Base-by-base conservation (phyloP, 257 asterid genomes). In the Fraxinus anomala region DNA sequence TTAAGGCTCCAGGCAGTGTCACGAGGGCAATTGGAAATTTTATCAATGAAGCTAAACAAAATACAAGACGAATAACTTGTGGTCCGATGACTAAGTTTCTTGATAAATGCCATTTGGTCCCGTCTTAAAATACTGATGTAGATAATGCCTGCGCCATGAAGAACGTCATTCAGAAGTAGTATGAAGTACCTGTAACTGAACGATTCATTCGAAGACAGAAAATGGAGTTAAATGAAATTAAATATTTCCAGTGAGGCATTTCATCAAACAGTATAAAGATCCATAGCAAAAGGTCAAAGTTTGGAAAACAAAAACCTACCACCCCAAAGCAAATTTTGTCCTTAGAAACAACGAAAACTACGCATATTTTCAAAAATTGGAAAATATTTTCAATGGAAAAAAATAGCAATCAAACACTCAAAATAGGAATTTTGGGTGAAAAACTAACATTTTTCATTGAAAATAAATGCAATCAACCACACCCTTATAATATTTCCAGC, bases 31-130 rank as follows among this genome's bases (percentile, higher is more conserved):
- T 67, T 74, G 28, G 81, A 79, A 67, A 77, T 19, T 68, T 83
- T 68, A 79, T 71, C 81, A 69, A 80, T 76, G 73, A 80, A 82
- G 59, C 70, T 76, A 82, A 37, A 77, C 73, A 80, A 36, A 81
- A 82, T 66, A 66, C 14, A 73, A 13, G 75, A 42, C 13, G 75
- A 24, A 72, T 34, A 72, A 51, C 56, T 84, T 26, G 79, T 59
- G 16, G 68, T 76, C 74, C 54, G 78, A 75, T 76, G 51, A 47
- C 83, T 75, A 73, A 87, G 76, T 80, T 79, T 89, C 83, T 86
- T 76, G 37, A 70, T 31, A 76, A 80, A 77, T 30, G 82, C 75
- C 94, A 89, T 94, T 77, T 82, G 73, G 71, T 73, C 83, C 67
- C 23, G 30, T 21, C 14, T 21, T 21, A n/a, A 21, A 59, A 23